A percentile compares a stretch with the other conserved stretches of the same genome.
Evolutionary conservation across 2,329 filamentous ascomycete species (phyloP).

Genomic region (Diaporthe longicolla): DNA sequence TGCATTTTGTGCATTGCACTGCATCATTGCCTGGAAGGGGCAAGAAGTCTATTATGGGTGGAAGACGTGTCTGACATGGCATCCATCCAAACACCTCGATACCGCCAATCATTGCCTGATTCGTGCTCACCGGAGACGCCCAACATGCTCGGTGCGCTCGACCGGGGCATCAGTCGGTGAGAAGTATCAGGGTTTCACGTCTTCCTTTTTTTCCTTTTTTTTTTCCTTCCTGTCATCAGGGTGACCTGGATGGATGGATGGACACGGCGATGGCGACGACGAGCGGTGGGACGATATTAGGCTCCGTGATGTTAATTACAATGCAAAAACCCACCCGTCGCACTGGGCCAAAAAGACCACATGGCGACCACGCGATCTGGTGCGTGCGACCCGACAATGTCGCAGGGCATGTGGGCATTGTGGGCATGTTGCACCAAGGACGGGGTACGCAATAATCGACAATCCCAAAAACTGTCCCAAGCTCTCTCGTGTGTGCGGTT

Average conservation of each 20-base stretch:
- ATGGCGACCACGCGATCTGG: conserved; percentile 33
- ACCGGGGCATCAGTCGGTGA: conserved; percentile 13
- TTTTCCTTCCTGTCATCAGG: neutral
- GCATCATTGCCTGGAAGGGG: too few species aligned
- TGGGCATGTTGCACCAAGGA: conserved; percentile 20
- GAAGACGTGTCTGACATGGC: neutral
- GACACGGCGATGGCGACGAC: neutral
- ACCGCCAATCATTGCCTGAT: conserved; percentile 35
- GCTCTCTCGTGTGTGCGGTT: neutral
- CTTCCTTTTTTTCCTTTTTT: too few species aligned
- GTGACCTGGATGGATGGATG: neutral
- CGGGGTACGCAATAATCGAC: conserved; percentile 21
- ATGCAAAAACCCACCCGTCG: conserved; percentile 15
- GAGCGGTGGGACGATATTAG: conserved; percentile 8
- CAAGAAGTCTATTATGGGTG: too few species aligned
- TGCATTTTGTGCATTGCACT: conserved; percentile 6
- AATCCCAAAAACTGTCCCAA: neutral
- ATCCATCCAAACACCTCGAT: conserved; percentile 24
- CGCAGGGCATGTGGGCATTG: conserved; percentile 19
- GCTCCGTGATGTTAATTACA: conserved; percentile 13
- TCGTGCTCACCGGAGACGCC: conserved; percentile 24
- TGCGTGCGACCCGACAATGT: conserved; percentile 27
- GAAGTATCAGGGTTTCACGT: neutral
- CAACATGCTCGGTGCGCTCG: conserved; percentile 3
- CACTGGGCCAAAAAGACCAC: conserved; percentile 19